These are phyloP conservation scores for Fraxinus americana DNA, from an alignment of 257 asterid genomes.

Conservation along the genomic window DNA sequence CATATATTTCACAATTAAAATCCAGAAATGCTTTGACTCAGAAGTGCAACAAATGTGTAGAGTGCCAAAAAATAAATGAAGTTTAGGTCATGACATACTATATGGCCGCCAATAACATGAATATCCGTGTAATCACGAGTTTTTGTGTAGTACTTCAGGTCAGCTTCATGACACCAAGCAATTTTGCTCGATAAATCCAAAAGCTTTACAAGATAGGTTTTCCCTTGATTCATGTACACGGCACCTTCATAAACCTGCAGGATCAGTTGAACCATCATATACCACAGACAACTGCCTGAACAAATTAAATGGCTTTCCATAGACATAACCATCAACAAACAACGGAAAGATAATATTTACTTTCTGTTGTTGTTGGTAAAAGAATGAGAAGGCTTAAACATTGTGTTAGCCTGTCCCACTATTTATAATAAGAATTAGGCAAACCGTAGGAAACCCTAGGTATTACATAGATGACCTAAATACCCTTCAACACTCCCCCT, in stretches of 20 bases:
- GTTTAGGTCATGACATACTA: conserved; percentile 49
- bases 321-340: conserved; percentile 17
- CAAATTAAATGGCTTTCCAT: conserved; percentile 18
- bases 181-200: conserved; percentile 76
- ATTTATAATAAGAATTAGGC: too few relatives aligned
- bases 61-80: conserved; percentile 10
- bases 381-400: too few relatives aligned
- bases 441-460: too few relatives aligned
- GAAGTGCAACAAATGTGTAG: conserved; percentile 9
- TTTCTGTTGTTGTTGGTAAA: too few relatives aligned
- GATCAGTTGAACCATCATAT: conserved; percentile 26
- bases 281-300: conserved; percentile 16
- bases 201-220: conserved; percentile 75
- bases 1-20: not conserved
- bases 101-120: conserved; percentile 68
- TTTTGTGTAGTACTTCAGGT: conserved; percentile 84
- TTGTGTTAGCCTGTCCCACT: too few relatives aligned
- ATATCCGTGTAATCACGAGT: conserved; percentile 87
- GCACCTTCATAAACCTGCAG: conserved; percentile 96
- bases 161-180: conserved; percentile 94
- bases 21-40: not conserved
- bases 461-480: too few relatives aligned
- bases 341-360: conserved; percentile 16
- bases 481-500: too few relatives aligned
- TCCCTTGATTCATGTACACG: conserved; percentile 94